These are phyloP conservation scores for Colletotrichum echinochloae DNA, from an alignment of 2,329 filamentous ascomycete species.

Conservation along the genomic window DNA sequence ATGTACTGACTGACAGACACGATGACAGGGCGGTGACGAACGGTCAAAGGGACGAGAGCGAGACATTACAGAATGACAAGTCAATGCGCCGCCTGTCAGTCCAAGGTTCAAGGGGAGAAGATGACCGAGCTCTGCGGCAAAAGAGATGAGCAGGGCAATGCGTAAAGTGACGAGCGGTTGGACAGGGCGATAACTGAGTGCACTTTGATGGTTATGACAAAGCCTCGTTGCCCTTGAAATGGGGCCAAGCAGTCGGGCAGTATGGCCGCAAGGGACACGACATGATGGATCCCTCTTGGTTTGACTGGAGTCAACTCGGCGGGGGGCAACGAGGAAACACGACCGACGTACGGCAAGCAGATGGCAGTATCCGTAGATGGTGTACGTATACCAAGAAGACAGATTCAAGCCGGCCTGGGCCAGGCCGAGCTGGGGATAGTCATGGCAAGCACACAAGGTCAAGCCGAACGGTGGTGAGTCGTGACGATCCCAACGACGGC, in stretches of 20 bases:
- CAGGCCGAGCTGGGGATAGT: neutral
- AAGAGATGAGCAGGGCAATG: conserved; percentile 15
- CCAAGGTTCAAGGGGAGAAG: conserved; percentile 12
- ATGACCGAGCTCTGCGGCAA: neutral
- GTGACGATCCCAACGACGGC: conserved; percentile 27
- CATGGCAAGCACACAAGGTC: neutral
- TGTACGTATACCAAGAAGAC: neutral
- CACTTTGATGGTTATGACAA: neutral
- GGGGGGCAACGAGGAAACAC: conserved; percentile 20
- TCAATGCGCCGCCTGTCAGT: conserved; percentile 26
- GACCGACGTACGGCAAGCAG: neutral
- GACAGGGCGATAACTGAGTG: neutral
- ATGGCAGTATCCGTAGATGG: neutral
- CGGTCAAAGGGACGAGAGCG: conserved; percentile 24
- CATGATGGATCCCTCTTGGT: conserved; percentile 7
- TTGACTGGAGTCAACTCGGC: neutral
- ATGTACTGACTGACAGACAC: conserved; percentile 7
- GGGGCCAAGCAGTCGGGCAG: neutral
- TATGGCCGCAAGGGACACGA: conserved; percentile 10
- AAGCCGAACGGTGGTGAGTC: conserved; percentile 19
- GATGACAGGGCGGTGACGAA: conserved; percentile 21
- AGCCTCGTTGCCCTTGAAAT: conserved; percentile 1
- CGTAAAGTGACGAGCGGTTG: neutral
- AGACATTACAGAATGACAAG: conserved; percentile 36
- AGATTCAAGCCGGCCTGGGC: neutral